Base-by-base conservation (phyloP, 2,329 filamentous ascomycete species). In the Diaporthe sp. region DNA sequence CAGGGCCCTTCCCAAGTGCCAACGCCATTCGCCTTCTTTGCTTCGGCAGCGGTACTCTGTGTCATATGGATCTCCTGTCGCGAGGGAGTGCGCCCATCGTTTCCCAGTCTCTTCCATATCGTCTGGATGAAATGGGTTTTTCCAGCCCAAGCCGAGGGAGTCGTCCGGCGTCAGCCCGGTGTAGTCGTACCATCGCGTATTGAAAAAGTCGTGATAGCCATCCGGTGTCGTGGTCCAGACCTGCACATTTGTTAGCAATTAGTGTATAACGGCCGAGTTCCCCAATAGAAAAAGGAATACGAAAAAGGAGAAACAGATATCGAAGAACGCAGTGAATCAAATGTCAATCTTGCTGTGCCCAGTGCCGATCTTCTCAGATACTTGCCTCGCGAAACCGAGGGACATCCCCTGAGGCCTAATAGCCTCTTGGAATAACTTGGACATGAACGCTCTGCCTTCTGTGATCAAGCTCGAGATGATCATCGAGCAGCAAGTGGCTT, bases 171-270 rank as follows among this genome's bases (percentile, higher is more conserved):
- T 88, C 33, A 95, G 82, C 0, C 94, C 93, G 0, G 94, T 96
- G 78, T 94, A 96, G n/a, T 90, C 89, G 79, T 94, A 94, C 93
- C 94, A 96, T n/a, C 92, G 86, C 61, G 90, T 89, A 74, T 93
- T 94, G 82, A 92, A 96, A 83, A 94, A 96, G 78, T 96, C 93
- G 77, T 91, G 88, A 35, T 85, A 78, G 0, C 94, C 94, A 22
- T 93, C 89, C 0, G 92, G 87, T 0, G 84, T 91, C 0, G 93
- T 90, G 0, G 93, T 95, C 93, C 94, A 96, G 7, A 96, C 72
- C 72, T 74, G 19, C 1, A 22, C 25, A 22, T 8, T 28, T 15
- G 33, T 68, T 30, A 57, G 40, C 22, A 15, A 35, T 15, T 47
- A 50, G 28, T 17, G 12, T 13, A 40, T 1, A 7, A 19, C 19